A percentile compares a stretch with the other conserved stretches of the same genome.
These are phyloP conservation scores for Mycogone perniciosa DNA, from an alignment of 2,329 filamentous ascomycete species.

Conservation along the genomic window DNA sequence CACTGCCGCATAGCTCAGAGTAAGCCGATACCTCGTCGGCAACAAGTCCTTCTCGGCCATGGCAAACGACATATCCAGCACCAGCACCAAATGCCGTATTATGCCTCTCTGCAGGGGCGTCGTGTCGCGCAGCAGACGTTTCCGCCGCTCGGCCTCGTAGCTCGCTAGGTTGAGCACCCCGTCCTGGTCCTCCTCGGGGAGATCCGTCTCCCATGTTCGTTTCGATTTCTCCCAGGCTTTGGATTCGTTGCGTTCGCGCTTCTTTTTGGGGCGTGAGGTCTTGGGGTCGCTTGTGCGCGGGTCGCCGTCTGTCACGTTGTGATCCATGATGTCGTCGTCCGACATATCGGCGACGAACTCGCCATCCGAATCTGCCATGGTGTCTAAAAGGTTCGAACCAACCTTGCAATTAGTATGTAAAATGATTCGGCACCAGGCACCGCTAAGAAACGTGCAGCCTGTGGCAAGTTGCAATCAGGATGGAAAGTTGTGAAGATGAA, in stretches of 20 bases:
- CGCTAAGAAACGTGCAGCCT: not conserved
- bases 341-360: constrained; percentile 60
- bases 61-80: constrained; percentile 85
- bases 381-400: not conserved
- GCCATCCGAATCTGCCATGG: constrained; percentile 68
- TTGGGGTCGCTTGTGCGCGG: constrained; percentile 21
- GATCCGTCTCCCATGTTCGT: constrained; percentile 65
- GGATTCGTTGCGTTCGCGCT: constrained; percentile 34
- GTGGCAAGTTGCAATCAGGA: not conserved
- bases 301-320: constrained; percentile 38
- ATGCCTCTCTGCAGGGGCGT: constrained; percentile 94
- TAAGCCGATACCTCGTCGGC: constrained; percentile 77
- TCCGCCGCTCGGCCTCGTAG: constrained; percentile 75
- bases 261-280: constrained; percentile 24
- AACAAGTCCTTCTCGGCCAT: constrained; percentile 95
- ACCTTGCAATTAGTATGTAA: not conserved
- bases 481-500: constrained; percentile 1
- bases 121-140: constrained; percentile 80
- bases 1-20: constrained; percentile 73
- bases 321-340: constrained; percentile 56
- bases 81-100: constrained; percentile 88
- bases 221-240: constrained; percentile 62
- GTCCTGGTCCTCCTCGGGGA: constrained; percentile 64
- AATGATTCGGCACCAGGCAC: too few relatives aligned
- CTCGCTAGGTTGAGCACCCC: constrained; percentile 72